phyloP scores from a whole-genome alignment of 179 eudicot genomes.

The Beta corolliflora region DNA sequence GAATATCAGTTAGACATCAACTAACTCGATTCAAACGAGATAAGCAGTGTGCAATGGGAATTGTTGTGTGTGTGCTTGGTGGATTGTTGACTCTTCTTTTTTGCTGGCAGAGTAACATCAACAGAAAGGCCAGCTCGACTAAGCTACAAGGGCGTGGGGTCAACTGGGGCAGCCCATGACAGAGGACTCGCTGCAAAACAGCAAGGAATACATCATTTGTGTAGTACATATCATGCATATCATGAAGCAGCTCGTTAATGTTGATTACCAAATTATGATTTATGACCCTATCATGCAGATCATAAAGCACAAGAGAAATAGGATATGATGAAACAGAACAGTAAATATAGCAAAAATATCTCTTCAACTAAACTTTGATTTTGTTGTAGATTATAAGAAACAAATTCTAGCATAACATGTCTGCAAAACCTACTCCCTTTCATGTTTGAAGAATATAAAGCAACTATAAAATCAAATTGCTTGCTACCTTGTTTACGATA shows the following conservation, averaged over 20 bases:
- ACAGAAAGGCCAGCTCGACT: slow-evolving; percentile 33
- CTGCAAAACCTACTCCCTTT: background rate
- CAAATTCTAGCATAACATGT: background rate
- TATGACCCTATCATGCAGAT: background rate
- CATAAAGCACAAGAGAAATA: background rate
- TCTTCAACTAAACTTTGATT: background rate
- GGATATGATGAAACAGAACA: background rate
- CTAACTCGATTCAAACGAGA: no score
- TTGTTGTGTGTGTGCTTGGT: background rate
- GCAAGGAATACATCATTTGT: background rate
- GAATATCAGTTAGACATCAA: no score
- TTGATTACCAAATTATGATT: background rate
- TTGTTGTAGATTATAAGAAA: background rate
- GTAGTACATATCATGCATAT: background rate
- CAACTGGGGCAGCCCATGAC: slow-evolving; percentile 45
- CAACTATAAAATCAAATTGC: no score
- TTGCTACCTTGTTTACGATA: background rate
- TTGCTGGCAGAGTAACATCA: background rate
- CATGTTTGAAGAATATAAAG: no score
- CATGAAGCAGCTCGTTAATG: no score
- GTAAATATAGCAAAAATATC: background rate
- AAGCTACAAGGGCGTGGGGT: slow-evolving; percentile 36
- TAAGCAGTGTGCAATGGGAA: no score
- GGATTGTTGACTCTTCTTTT: slow-evolving; percentile 22
- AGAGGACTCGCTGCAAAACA: slow-evolving; percentile 49